These are phyloP conservation scores for Colletotrichum ledebouriae DNA, from an alignment of 2,329 filamentous ascomycete genomes.

Conservation along the genomic window DNA sequence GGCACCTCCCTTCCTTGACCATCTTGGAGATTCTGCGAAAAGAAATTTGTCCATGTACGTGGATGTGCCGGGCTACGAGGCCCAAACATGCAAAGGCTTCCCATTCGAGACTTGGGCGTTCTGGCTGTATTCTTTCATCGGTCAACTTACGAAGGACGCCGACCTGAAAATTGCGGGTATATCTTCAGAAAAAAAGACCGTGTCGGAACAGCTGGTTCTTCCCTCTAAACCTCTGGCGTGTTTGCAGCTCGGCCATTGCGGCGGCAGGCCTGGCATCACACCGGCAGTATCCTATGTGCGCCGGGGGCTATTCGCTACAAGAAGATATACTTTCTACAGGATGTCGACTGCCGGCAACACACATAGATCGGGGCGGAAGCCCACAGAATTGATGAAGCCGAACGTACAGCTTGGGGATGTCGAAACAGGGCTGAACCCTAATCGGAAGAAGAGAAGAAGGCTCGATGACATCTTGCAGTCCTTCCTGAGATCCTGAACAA, in stretches of 20 bases:
- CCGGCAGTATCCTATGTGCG: constrained; percentile 53
- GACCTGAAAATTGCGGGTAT: constrained; percentile 49
- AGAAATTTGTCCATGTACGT: constrained; percentile 49
- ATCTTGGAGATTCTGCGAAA: constrained; percentile 52
- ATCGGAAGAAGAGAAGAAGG: constrained; percentile 51
- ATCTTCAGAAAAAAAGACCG: constrained; percentile 47
- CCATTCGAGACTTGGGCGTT: constrained; percentile 58
- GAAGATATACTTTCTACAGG: constrained; percentile 51
- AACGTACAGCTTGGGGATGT: constrained; percentile 34
- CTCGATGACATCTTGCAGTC: constrained; percentile 53
- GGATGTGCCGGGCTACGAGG: constrained; percentile 48
- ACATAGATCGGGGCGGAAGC: constrained; percentile 26
- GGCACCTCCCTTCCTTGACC: constrained; percentile 52
- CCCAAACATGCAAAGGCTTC: constrained; percentile 51
- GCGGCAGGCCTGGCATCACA: constrained; percentile 50
- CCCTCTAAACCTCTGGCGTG: constrained; percentile 55
- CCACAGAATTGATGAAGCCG: constrained; percentile 38
- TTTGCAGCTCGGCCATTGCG: constrained; percentile 55
- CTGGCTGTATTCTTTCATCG: constrained; percentile 57
- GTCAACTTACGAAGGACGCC: constrained; percentile 52
- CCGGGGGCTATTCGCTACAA: constrained; percentile 52
- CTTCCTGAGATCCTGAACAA: constrained; percentile 31
- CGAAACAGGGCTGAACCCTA: constrained; percentile 43
- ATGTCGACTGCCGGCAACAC: constrained; percentile 43
- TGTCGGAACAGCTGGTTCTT: constrained; percentile 54